These are phyloP conservation scores for Rhodofomes roseus DNA, from an alignment of 1,284 basidiomycete species.

Conservation along the genomic window DNA sequence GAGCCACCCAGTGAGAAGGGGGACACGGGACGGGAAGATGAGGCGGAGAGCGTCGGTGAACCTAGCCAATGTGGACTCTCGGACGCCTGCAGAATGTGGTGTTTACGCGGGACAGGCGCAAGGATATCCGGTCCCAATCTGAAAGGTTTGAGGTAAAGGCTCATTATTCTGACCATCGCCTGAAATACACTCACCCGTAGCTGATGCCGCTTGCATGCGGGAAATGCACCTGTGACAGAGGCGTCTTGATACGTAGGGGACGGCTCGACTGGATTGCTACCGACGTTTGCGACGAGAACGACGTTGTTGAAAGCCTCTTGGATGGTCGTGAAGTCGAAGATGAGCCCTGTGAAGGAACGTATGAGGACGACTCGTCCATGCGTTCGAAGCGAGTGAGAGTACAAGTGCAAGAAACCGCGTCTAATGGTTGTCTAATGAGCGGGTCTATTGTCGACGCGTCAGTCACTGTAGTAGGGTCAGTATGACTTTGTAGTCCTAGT, in stretches of 20 bases:
- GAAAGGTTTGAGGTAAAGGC: background rate
- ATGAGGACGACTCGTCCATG: conserved; percentile 24
- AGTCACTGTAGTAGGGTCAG: background rate
- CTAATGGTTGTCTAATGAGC: background rate
- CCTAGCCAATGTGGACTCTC: conserved; percentile 30
- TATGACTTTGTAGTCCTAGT: background rate
- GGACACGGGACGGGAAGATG: conserved; percentile 23
- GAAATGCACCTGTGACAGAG: conserved; percentile 15
- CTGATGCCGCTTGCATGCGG: conserved; percentile 20
- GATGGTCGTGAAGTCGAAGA: conserved; percentile 8
- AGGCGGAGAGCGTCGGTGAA: conserved; percentile 25
- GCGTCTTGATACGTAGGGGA: conserved; percentile 15
- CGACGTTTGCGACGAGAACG: conserved; percentile 20
- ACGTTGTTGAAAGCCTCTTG: conserved; percentile 13
- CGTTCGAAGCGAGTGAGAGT: conserved; percentile 1
- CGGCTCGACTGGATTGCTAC: conserved; percentile 12
- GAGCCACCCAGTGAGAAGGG: conserved; percentile 13
- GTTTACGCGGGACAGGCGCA: conserved; percentile 28
- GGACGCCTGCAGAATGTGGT: conserved; percentile 25
- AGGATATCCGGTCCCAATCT: background rate
- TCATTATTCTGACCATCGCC: background rate
- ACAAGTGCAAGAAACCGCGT: background rate
- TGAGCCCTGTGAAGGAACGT: conserved; percentile 11
- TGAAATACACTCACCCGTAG: conserved; percentile 18
- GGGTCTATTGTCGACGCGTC: too few relatives aligned